Evolutionary conservation across 2,329 filamentous ascomycete species (phyloP), one percentile per base, ranked within the genome.

Genomic region (Cordyceps militaris): DNA sequence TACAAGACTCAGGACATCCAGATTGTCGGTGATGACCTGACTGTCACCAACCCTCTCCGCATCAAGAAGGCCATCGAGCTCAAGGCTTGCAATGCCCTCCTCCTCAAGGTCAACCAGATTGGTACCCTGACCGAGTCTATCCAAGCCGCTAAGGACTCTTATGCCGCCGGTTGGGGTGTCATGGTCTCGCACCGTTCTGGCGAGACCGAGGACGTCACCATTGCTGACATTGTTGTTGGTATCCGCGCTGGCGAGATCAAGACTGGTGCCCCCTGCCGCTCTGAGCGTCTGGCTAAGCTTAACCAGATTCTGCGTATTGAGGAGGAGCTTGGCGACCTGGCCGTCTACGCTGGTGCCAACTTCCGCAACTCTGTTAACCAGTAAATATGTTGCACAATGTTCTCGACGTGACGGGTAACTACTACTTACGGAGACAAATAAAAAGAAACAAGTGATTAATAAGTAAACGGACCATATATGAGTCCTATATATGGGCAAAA

Each of bases 81-180:
- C 72, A 99, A 99, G 89, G 90, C 94, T 69, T 94, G 92, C 86
- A 97, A 99, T 74, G 89, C 92, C 65, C 88, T 99, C 61, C 85
- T 99, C 63, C 90, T 99, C 74, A 99, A 99, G 88, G 92, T 99
- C 78, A 99, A 99, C 89, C 94, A 99, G 84, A 99, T 99, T 70
- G 94, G 94, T 79, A 97, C 94, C 67, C 86, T 99, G 71, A 95
- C 91, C 68, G 94, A 99, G 84, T 96, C 94, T 61, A 97, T 97
- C 79, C 92, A 97, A 82, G 94, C 94, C 58, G 93, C 94, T 75
- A 97, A 97, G 85, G 94, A 97, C 80, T 95, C 93, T 53, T 97
- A 94, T 74, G 89, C 88, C 66, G 93, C 90, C 68, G 86, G 85
- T 74, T 99, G 94, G 94, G 93, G 93, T 74, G 92, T 99, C 81